Conservation (phyloP, 345 rosid species). For the Hevea brasiliensis region DNA sequence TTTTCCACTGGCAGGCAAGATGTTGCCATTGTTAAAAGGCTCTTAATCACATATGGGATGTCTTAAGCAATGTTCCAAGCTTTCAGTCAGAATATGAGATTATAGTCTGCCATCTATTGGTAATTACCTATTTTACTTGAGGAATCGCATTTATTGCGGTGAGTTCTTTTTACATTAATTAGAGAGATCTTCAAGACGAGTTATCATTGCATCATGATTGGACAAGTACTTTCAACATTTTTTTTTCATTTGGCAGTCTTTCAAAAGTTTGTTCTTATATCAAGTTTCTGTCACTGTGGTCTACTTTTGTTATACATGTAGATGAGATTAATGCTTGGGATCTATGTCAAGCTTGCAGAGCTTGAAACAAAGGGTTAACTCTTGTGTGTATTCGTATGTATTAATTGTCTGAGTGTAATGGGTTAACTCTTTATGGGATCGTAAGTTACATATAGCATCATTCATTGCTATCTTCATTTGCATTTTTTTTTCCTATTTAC, state of each 20-base stretch:
- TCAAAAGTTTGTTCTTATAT: not conserved
- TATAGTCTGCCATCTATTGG: conserved; percentile 73
- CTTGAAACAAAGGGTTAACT: conserved; percentile 96
- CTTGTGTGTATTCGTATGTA: conserved; percentile 4
- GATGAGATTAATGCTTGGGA: conserved; percentile 95
- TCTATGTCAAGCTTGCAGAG: conserved; percentile 94
- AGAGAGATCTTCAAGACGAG: conserved; percentile 74
- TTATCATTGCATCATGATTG: conserved; percentile 65
- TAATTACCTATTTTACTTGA: conserved; percentile 72
- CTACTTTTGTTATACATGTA: conserved; percentile 27
- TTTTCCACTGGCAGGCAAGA: conserved; percentile 49
- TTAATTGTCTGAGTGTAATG: not conserved
- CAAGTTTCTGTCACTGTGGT: not conserved
- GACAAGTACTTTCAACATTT: conserved; percentile 47
- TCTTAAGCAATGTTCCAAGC: conserved; percentile 68
- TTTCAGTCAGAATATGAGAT: conserved; percentile 84
- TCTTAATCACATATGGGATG: conserved; percentile 72
- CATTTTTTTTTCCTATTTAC: not conserved
- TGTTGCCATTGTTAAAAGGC: conserved; percentile 57
- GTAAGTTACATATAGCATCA: not conserved
- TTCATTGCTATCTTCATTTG: not conserved
- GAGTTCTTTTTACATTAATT: conserved; percentile 50
- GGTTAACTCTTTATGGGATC: not conserved
- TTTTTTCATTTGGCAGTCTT: conserved; percentile 1
- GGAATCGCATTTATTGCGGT: conserved; percentile 63